Evolutionary conservation across 768 basidiomycete species (phyloP), one percentile per base, ranked within the genome.

Genomic region (Boletus barrowsii): DNA sequence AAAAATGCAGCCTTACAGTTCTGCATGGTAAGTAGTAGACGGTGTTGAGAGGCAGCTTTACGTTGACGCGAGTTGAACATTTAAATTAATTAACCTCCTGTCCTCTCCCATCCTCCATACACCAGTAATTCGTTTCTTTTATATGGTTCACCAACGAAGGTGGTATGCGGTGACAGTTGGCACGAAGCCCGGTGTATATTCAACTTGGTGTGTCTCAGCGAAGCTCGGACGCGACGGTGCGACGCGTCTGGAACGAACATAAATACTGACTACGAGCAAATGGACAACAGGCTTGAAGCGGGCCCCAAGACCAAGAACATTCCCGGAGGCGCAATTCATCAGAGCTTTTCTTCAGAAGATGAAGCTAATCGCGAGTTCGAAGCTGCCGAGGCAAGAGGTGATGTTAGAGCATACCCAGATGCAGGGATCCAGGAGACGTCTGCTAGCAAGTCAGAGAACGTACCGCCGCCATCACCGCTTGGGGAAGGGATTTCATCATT

Each of bases 201-300:
- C 61, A 11, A 67, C 43, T 48, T 66, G 61, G 66, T 64, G 41
- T 37, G 67, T 65, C 41, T 51, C 37, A 42, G 32, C 49, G 46
- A n/a, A n/a, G n/a, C n/a, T n/a, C n/a, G n/a, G n/a, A 49, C 56
- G 49, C 48, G 42, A 45, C 43, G 14, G 46, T 48, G 51, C 20
- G 26, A 32, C 49, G 52, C 53, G 62, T 57, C 54, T 45, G 20
- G 17, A 55, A 40, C 29, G 42, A 50, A 49, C 29, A 78, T 44
- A 11, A 29, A 36, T 71, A 68, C 69, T 52, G 44, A 72, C 62
- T 65, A 46, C 44, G 49, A 35, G 36, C 32, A 40, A n/a, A 43
- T 15, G 58, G 41, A 48, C 36, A 50, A 63, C 60, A 83, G 82
- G 83, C 62, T 75, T 10, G 75, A 80, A 60, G 75, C 72, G 17